Evolutionary conservation across 805 yeast genomes (phyloP).

Genomic region (Schizosaccharomyces japonicus): DNA sequence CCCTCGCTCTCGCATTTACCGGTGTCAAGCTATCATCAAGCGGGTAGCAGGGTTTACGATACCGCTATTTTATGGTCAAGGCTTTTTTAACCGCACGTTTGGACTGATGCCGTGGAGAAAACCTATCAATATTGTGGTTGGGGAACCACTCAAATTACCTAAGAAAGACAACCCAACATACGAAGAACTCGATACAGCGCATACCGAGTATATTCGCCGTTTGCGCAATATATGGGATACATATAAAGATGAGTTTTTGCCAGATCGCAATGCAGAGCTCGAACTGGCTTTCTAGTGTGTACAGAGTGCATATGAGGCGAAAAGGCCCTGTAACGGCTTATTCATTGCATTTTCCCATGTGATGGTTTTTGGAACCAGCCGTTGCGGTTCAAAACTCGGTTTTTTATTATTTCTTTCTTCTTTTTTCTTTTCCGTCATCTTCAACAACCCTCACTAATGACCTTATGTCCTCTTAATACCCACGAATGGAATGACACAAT

Average conservation of each 20-base stretch:
- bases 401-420: too few relatives aligned
- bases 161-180: constrained; percentile 22
- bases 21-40: constrained; percentile 52
- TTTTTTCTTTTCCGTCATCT: too few relatives aligned
- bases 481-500: too few relatives aligned
- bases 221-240: constrained; percentile 39
- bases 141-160: constrained; percentile 24
- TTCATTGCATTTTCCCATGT: too few relatives aligned
- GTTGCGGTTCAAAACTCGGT: too few relatives aligned
- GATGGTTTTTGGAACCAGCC: too few relatives aligned
- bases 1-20: constrained; percentile 24
- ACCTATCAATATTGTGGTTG: constrained; percentile 42
- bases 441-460: too few relatives aligned
- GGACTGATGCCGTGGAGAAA: constrained; percentile 73
- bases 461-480: too few relatives aligned
- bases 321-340: too few relatives aligned
- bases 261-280: constrained; percentile 8
- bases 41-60: constrained; percentile 53
- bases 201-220: constrained; percentile 41
- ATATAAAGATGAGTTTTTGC: constrained; percentile 28
- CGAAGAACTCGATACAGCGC: constrained; percentile 43
- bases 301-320: too few relatives aligned
- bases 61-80: constrained; percentile 80
- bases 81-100: constrained; percentile 74
- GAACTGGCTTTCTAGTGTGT: not conserved